Evolutionary conservation across 768 basidiomycete species (phyloP).

Genomic region (Nevesoporus exiguus): DNA sequence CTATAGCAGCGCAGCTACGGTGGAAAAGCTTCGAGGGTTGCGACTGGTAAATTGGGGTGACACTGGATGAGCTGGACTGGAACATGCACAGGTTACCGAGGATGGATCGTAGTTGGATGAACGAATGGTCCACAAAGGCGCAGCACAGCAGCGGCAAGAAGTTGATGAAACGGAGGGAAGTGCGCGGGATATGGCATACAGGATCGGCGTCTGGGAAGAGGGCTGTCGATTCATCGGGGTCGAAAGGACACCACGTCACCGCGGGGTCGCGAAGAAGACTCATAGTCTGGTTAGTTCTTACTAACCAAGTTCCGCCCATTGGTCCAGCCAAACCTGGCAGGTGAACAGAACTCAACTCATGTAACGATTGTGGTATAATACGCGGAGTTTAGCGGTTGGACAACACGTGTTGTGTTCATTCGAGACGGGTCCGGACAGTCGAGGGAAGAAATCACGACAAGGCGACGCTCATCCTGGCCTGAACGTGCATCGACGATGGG

Average conservation of each 20-base stretch:
- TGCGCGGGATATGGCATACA: neutral
- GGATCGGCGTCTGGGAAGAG: slow-evolving; percentile 11
- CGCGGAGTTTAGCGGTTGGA: neutral
- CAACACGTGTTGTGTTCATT: neutral
- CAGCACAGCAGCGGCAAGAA: neutral
- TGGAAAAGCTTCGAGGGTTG: neutral
- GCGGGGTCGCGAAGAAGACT: neutral
- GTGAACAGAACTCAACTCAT: neutral
- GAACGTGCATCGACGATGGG: too few relatives aligned
- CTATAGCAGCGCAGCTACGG: slow-evolving; percentile 4
- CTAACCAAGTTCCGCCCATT: neutral
- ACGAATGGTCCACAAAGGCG: neutral
- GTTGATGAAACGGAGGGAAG: slow-evolving; percentile 9
- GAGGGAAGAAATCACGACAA: neutral
- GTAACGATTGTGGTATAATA: neutral
- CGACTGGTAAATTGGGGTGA: neutral
- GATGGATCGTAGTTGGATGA: neutral
- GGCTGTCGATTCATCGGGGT: neutral
- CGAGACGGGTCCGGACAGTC: neutral
- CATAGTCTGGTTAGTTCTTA: neutral
- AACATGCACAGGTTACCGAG: neutral
- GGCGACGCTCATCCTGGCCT: neutral
- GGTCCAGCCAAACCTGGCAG: neutral
- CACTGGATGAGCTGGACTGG: neutral
- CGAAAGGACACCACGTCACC: slow-evolving; percentile 7